Evolutionary conservation across 2,329 filamentous ascomycete genomes (phyloP).

Genomic region (Aspergillus pseudoviridinutans): DNA sequence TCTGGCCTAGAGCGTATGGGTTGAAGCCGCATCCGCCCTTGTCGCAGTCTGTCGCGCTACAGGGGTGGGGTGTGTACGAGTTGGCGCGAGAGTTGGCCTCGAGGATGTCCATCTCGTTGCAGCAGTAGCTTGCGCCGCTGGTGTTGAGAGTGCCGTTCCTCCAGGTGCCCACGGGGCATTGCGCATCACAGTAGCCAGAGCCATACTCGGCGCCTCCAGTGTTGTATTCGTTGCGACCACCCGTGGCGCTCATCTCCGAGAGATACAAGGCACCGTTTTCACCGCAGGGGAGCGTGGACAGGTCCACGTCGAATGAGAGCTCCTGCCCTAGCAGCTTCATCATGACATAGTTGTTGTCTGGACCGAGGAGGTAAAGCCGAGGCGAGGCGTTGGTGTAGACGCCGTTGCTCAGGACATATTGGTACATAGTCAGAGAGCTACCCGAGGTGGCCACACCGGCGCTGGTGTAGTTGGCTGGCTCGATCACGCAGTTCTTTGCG

Average conservation of each 20-base stretch:
- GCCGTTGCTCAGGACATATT: not conserved
- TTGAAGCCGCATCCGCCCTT: not conserved
- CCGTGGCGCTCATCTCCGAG: not conserved
- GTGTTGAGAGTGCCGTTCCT: not conserved
- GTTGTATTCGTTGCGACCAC: not conserved
- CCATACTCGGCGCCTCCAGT: not conserved
- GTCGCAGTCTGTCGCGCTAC: not conserved
- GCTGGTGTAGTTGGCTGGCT: not conserved
- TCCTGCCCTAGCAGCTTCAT: not conserved
- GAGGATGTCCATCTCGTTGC: not conserved
- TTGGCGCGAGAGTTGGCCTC: not conserved
- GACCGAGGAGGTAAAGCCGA: not conserved
- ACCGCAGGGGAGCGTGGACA: not conserved
- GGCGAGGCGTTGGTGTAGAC: not conserved
- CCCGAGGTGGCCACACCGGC: not conserved
- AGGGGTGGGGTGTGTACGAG: not conserved
- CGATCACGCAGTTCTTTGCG: not conserved
- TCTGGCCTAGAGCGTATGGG: not conserved
- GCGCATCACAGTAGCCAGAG: not conserved
- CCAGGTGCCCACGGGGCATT: not conserved
- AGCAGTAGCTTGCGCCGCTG: not conserved
- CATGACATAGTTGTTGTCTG: not conserved
- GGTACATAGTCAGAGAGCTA: not conserved
- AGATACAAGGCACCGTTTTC: not conserved
- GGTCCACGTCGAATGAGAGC: not conserved